Conservation (phyloP, 257 asterid genomes). For the Capsicum pubescens region DNA sequence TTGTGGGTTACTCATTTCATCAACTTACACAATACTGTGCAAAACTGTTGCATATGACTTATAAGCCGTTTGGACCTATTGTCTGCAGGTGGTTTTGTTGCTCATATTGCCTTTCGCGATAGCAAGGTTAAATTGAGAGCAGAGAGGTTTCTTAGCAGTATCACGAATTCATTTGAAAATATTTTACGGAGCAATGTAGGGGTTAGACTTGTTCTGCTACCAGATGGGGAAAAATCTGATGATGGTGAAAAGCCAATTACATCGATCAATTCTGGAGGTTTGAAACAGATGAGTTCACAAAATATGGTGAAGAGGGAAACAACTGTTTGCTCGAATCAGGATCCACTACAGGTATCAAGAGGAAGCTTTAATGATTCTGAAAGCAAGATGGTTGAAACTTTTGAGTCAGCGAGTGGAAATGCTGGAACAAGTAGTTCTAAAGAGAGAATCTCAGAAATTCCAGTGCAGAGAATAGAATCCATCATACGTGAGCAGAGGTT, state of each 20-base stretch:
- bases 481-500: slow-evolving; percentile 80
- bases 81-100: slow-evolving; percentile 77
- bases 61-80: background rate
- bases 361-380: slow-evolving; percentile 47
- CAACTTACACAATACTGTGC: background rate
- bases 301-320: slow-evolving; percentile 25
- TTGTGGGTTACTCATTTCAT: slow-evolving; percentile 19
- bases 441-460: slow-evolving; percentile 55
- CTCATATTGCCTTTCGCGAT: slow-evolving; percentile 78
- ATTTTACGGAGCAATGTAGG: slow-evolving; percentile 79
- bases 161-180: slow-evolving; percentile 82
- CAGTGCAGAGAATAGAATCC: slow-evolving; percentile 77
- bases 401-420: slow-evolving; percentile 45
- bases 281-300: slow-evolving; percentile 37
- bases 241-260: slow-evolving; percentile 33
- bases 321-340: slow-evolving; percentile 32
- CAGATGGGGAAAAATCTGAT: slow-evolving; percentile 37
- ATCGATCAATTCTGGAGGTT: slow-evolving; percentile 44
- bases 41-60: slow-evolving; percentile 17
- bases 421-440: slow-evolving; percentile 43
- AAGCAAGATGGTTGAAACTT: slow-evolving; percentile 37
- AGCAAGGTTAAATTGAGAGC: slow-evolving; percentile 75
- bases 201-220: slow-evolving; percentile 67
- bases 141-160: slow-evolving; percentile 92
- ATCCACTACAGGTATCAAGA: slow-evolving; percentile 39